A percentile compares a stretch with the other conserved stretches of the same genome.
Conservation (phyloP, 2,329 filamentous ascomycete genomes). For the Fusarium oxysporum region DNA sequence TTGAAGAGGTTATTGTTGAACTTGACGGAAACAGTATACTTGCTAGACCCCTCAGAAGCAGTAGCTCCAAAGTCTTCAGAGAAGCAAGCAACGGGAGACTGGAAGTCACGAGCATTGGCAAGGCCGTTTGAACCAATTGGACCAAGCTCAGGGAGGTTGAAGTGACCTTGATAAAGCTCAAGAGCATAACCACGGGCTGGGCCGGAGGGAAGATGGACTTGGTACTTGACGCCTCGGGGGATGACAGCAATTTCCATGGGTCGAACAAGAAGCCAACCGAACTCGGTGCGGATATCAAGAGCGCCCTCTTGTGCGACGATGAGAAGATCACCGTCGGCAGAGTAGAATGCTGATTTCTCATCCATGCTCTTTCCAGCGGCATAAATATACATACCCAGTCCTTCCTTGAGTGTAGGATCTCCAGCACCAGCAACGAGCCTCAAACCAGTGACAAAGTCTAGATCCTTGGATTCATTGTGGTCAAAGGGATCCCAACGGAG, state of each 20-base stretch:
- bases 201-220: constrained; percentile 72
- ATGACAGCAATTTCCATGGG: constrained; percentile 84
- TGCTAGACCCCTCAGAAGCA: constrained; percentile 51
- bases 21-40: constrained; percentile 69
- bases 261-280: constrained; percentile 79
- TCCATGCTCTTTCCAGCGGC: constrained; percentile 83
- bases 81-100: constrained; percentile 76
- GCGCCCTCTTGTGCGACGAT: constrained; percentile 81
- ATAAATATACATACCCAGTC: constrained; percentile 84
- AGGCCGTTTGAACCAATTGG: constrained; percentile 80
- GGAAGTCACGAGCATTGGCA: constrained; percentile 82
- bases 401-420: constrained; percentile 81
- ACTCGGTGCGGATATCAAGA: constrained; percentile 81
- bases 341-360: constrained; percentile 82
- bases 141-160: constrained; percentile 76
- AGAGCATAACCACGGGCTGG: constrained; percentile 79
- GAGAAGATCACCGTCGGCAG: constrained; percentile 82
- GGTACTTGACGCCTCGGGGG: constrained; percentile 79
- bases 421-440: constrained; percentile 83
- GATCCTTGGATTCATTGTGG: constrained; percentile 66
- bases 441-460: constrained; percentile 68
- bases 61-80: constrained; percentile 66
- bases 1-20: constrained; percentile 76
- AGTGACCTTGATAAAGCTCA: constrained; percentile 80
- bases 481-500: constrained; percentile 87